Percentiles rank a stretch among this genome's conserved stretches.
Conservation (phyloP, 1,284 basidiomycete genomes). For the Malassezia psittaci region DNA sequence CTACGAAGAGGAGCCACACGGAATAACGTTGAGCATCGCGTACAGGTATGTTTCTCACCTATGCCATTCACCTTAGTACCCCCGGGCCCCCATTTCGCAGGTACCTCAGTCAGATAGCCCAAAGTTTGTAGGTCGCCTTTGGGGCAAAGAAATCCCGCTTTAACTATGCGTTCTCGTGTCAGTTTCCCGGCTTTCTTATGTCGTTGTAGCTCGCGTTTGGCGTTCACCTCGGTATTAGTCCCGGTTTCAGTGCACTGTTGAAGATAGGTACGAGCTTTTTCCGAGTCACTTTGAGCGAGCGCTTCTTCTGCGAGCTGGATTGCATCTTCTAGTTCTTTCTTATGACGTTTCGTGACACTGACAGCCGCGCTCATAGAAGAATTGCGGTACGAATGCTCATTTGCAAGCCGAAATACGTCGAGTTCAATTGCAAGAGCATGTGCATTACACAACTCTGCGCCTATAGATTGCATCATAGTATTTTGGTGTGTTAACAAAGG, state of each 20-base stretch:
- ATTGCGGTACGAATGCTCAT: slow-evolving; percentile 24
- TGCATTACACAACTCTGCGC: slow-evolving; percentile 17
- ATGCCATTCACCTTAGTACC: slow-evolving; percentile 20
- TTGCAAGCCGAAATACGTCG: slow-evolving; percentile 22
- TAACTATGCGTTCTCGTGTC: slow-evolving; percentile 18
- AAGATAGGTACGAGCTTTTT: slow-evolving; percentile 1
- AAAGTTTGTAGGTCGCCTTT: slow-evolving; percentile 23
- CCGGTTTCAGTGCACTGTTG: slow-evolving; percentile 29
- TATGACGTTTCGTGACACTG: slow-evolving; percentile 25
- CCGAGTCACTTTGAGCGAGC: neutral
- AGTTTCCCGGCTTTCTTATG: slow-evolving; percentile 19
- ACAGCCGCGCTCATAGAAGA: slow-evolving; percentile 29
- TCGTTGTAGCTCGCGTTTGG: slow-evolving; percentile 20
- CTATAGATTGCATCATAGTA: slow-evolving; percentile 17
- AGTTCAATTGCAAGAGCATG: slow-evolving; percentile 26
- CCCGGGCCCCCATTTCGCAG: slow-evolving; percentile 23
- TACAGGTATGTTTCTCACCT: slow-evolving; percentile 31
- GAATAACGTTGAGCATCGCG: slow-evolving; percentile 31
- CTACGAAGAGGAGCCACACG: slow-evolving; percentile 25
- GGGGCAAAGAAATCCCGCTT: slow-evolving; percentile 28
- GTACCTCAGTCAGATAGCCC: slow-evolving; percentile 26
- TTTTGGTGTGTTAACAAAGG: slow-evolving; percentile 22
- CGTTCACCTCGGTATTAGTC: slow-evolving; percentile 23
- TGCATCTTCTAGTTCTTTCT: slow-evolving; percentile 7
- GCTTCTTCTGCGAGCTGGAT: slow-evolving; percentile 9